These are phyloP conservation scores for Talaromyces sp. DNA, from an alignment of 2,329 filamentous ascomycete genomes.

Conservation along the genomic window DNA sequence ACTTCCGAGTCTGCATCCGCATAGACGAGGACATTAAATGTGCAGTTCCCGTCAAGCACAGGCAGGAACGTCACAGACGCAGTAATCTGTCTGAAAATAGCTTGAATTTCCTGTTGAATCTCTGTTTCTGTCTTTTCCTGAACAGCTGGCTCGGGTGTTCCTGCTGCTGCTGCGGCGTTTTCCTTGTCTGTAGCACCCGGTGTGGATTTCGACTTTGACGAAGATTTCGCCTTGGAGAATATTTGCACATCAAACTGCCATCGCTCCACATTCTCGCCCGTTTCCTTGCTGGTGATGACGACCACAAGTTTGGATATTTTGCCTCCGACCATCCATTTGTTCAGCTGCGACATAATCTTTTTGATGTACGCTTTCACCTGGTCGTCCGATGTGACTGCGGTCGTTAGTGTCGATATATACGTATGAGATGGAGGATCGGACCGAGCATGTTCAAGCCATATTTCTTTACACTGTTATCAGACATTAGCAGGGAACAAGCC, in stretches of 20 bases:
- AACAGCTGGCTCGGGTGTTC: conserved; percentile 8
- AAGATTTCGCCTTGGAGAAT: conserved; percentile 51
- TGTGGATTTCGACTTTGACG: conserved; percentile 45
- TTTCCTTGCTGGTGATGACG: conserved; percentile 95
- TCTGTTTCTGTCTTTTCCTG: conserved; percentile 82
- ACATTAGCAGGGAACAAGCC: not conserved
- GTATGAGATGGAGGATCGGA: conserved; percentile 1
- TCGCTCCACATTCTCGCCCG: conserved; percentile 88
- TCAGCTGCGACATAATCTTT: conserved; percentile 96
- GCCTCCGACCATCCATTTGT: conserved; percentile 94
- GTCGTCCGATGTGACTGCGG: conserved; percentile 80
- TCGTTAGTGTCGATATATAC: conserved; percentile 12
- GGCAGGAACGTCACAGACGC: conserved; percentile 95
- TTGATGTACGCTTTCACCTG: conserved; percentile 99
- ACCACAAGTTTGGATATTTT: conserved; percentile 97
- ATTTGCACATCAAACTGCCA: conserved; percentile 87
- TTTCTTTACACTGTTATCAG: conserved; percentile 69
- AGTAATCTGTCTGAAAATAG: conserved; percentile 96
- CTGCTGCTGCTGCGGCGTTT: conserved; percentile 45
- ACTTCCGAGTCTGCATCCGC: conserved; percentile 95
- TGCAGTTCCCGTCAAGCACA: conserved; percentile 89
- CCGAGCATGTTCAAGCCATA: conserved; percentile 97
- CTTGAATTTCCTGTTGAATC: conserved; percentile 92
- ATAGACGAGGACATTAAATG: conserved; percentile 97
- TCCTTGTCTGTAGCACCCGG: conserved; percentile 54